Conservation (phyloP, 176 grass and related monocot species). For the Oryza glumipatula region DNA sequence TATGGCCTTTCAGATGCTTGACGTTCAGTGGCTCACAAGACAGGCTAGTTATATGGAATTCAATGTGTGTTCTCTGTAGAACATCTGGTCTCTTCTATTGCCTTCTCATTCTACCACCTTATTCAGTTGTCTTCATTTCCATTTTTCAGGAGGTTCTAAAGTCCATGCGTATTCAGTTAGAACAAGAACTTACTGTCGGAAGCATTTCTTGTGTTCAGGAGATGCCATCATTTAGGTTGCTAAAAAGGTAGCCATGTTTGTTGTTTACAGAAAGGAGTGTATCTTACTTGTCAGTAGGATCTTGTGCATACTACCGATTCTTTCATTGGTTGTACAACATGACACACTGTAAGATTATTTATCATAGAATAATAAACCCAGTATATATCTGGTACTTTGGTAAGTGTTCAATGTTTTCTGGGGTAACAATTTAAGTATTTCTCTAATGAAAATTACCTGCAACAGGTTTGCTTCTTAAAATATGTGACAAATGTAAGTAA, state of each 20-base stretch:
- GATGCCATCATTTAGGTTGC: constrained; percentile 60
- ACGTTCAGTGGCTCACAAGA: constrained; percentile 72
- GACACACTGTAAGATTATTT: background rate
- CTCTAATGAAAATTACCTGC: background rate
- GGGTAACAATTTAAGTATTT: background rate
- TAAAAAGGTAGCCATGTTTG: constrained; percentile 54
- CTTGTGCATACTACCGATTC: constrained; percentile 20
- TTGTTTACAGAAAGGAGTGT: background rate
- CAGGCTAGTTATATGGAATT: constrained; percentile 90
- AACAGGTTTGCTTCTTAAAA: constrained; percentile 20
- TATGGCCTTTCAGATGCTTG: constrained; percentile 75
- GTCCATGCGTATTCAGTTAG: constrained; percentile 62
- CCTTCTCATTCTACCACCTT: constrained; percentile 13
- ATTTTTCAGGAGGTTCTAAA: constrained; percentile 82
- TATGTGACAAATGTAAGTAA: background rate
- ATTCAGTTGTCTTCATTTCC: constrained; percentile 14
- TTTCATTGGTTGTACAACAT: constrained; percentile 36
- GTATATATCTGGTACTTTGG: constrained; percentile 11
- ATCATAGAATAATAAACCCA: background rate
- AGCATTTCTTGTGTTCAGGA: constrained; percentile 57
- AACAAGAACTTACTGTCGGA: constrained; percentile 57
- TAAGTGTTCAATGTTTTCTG: background rate
- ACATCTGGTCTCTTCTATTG: constrained; percentile 9
- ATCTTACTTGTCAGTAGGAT: constrained; percentile 8
- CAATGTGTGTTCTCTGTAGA: constrained; percentile 52